Percentiles rank a stretch among this genome's conserved stretches.
These are phyloP conservation scores for Boletellus sp. DNA, from an alignment of 768 basidiomycete genomes.

Conservation along the genomic window DNA sequence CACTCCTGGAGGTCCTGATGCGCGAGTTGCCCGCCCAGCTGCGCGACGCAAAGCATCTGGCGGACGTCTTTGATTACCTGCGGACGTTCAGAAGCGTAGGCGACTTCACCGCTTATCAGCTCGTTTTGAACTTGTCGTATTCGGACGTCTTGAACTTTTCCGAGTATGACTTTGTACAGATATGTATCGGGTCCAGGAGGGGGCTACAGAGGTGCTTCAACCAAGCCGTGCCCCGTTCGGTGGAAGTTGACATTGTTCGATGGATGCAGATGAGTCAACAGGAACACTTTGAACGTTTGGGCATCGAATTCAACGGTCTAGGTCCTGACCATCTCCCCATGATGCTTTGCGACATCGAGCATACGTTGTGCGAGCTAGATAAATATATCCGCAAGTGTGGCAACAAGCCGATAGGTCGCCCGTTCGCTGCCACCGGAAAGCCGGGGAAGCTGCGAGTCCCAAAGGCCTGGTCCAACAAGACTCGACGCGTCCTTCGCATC, in stretches of 20 bases:
- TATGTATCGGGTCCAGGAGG: constrained; percentile 62
- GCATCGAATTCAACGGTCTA: constrained; percentile 49
- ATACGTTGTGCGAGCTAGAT: constrained; percentile 74
- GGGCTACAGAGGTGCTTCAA: constrained; percentile 72
- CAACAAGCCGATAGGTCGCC: constrained; percentile 31
- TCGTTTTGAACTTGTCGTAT: constrained; percentile 58
- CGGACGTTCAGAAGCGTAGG: constrained; percentile 66
- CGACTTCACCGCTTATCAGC: constrained; percentile 70
- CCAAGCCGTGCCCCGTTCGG: constrained; percentile 34
- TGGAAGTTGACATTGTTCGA: constrained; percentile 57
- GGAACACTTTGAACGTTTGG: constrained; percentile 58
- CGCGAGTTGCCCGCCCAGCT: constrained; percentile 51
- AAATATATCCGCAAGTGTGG: constrained; percentile 59
- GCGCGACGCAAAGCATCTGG: constrained; percentile 47
- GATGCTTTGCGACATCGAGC: constrained; percentile 71
- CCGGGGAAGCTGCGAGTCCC: constrained; percentile 38
- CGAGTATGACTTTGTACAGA: constrained; percentile 64
- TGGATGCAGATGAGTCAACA: constrained; percentile 61
- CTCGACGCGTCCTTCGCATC: constrained; percentile 41
- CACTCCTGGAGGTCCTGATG: constrained; percentile 58
- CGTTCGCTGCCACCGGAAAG: constrained; percentile 33
- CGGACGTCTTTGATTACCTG: constrained; percentile 60
- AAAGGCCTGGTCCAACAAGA: constrained; percentile 53
- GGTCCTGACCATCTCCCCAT: constrained; percentile 49
- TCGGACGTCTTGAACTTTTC: constrained; percentile 56